Conservation (phyloP, 164 flowering plant genomes). For the Aristolochia contorta region DNA sequence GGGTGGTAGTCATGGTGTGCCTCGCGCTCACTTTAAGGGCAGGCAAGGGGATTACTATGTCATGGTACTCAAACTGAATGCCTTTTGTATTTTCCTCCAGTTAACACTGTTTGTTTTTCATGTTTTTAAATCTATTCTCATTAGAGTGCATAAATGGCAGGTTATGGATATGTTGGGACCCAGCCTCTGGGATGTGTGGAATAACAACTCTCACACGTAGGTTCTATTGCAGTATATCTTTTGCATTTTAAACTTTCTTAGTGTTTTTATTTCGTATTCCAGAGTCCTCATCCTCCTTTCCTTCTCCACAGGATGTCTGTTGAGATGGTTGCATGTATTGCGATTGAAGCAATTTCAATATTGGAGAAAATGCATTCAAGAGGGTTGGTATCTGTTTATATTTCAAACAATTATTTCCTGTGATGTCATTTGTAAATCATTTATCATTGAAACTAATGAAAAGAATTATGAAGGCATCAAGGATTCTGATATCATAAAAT, state of each 20-base stretch:
- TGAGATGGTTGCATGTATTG: constrained; percentile 20
- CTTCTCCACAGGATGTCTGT: constrained; percentile 9
- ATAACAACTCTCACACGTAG: constrained; percentile 29
- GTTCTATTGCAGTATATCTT: constrained; percentile 1
- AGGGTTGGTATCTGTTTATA: constrained; percentile 13
- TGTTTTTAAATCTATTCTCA: neutral
- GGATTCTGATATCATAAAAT: neutral
- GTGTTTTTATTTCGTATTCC: no score
- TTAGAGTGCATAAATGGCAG: constrained; percentile 21
- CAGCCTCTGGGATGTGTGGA: constrained; percentile 97
- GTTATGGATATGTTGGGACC: constrained; percentile 99
- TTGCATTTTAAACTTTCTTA: no score
- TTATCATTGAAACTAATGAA: no score
- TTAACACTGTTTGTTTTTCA: neutral
- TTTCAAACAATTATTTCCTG: neutral
- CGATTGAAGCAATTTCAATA: constrained; percentile 16
- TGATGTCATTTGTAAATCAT: neutral
- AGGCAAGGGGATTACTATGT: constrained; percentile 76
- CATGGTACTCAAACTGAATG: constrained; percentile 40
- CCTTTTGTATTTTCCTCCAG: neutral
- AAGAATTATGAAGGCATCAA: neutral
- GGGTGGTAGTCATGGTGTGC: constrained; percentile 89
- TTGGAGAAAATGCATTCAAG: constrained; percentile 19
- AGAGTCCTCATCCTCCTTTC: no score
- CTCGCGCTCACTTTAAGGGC: constrained; percentile 76